Evolutionary conservation across 176 grass and related monocot genomes (phyloP).

Genomic region (Juncus inflexus): DNA sequence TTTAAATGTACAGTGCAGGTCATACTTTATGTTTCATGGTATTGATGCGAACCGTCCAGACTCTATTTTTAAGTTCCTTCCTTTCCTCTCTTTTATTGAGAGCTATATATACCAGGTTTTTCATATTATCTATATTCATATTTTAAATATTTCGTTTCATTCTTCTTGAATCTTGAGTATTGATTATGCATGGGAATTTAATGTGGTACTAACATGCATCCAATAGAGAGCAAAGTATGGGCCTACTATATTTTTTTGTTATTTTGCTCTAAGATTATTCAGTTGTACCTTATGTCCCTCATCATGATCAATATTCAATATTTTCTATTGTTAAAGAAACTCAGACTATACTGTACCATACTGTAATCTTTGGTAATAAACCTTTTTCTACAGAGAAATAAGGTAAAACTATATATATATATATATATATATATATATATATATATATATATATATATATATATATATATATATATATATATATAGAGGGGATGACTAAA

Average conservation of each 20-base stretch:
- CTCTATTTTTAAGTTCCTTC: constrained; percentile 76
- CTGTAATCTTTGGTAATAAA: no score
- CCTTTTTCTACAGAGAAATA: constrained; percentile 8
- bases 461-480: no score
- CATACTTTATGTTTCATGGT: constrained; percentile 95
- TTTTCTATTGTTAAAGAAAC: no score
- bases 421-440: no score
- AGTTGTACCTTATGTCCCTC: no score
- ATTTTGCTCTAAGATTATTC: no score
- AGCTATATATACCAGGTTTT: constrained; percentile 98
- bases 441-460: no score
- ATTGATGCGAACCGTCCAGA: constrained; percentile 55
- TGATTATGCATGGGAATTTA: neutral
- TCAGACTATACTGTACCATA: no score
- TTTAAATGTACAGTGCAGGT: constrained; percentile 64
- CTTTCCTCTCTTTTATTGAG: constrained; percentile 83
- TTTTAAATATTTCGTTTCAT: neutral
- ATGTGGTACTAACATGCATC: neutral
- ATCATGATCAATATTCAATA: no score
- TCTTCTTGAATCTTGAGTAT: neutral
- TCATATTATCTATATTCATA: neutral
- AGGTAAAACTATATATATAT: constrained; percentile 9
- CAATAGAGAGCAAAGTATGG: neutral
- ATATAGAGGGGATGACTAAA: no score
- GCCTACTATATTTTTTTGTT: constrained; percentile 1